Conservation (phyloP, 345 rosid genomes). For the Corchorus olitorius region DNA sequence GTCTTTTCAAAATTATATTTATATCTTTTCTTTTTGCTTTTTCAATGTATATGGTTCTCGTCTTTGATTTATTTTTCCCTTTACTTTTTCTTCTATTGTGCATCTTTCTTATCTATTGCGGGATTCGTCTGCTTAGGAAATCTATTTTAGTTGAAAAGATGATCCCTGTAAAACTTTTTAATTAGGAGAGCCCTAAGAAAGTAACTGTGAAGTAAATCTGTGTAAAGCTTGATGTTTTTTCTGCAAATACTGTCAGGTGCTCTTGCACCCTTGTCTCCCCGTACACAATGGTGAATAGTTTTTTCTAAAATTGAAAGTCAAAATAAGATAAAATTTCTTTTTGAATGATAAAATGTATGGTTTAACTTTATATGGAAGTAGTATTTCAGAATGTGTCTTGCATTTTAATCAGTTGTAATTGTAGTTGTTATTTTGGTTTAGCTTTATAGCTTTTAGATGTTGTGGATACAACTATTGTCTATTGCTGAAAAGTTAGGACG, state of each 20-base stretch:
- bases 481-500: too few species aligned
- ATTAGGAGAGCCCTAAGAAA: not conserved
- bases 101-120: too few species aligned
- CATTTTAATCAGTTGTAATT: not conserved
- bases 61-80: not conserved
- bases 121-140: not conserved
- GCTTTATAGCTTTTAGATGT: not conserved
- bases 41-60: not conserved
- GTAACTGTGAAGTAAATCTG: not conserved
- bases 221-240: not conserved
- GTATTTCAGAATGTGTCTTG: not conserved
- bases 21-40: too few species aligned
- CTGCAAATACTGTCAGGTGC: not conserved
- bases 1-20: constrained; percentile 24
- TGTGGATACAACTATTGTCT: too few species aligned
- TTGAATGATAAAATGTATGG: not conserved
- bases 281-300: not conserved
- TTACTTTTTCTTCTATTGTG: not conserved
- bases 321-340: not conserved
- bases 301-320: not conserved
- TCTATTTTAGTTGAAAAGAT: not conserved
- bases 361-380: not conserved
- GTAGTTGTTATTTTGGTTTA: not conserved
- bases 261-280: not conserved
- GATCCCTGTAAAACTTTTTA: not conserved